Evolutionary conservation across 148 eudicot species (phyloP).

Genomic region (Euryodendron excelsum): DNA sequence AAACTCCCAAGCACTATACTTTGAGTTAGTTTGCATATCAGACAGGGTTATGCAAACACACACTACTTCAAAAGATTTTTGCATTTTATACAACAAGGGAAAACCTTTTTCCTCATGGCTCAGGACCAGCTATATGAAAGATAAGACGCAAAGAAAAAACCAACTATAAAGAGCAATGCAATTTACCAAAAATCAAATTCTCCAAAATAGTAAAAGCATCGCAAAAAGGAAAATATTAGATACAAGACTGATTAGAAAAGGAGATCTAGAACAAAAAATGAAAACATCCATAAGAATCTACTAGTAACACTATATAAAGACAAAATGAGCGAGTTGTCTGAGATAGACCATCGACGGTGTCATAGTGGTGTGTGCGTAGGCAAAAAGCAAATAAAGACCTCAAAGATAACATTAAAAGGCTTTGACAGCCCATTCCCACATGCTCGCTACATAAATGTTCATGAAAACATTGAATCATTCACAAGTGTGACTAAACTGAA

Average conservation of each 20-base stretch:
- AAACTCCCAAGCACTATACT: background rate
- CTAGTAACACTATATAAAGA: background rate
- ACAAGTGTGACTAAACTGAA: conserved; percentile 1
- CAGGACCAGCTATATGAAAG: conserved; percentile 3
- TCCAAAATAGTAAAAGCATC: background rate
- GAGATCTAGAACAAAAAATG: background rate
- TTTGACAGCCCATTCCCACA: background rate
- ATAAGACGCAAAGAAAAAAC: background rate
- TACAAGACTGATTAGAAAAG: background rate
- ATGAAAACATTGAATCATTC: background rate
- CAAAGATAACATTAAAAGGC: background rate
- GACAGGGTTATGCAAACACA: background rate
- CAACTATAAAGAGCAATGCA: background rate
- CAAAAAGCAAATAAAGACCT: background rate
- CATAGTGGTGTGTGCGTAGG: background rate
- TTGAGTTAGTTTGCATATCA: conserved; percentile 2
- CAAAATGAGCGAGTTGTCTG: background rate
- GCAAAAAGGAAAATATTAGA: background rate
- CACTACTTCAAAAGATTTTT: background rate
- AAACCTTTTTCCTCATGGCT: background rate
- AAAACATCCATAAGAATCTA: background rate
- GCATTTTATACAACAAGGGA: background rate
- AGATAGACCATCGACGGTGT: background rate
- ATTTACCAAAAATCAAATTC: background rate
- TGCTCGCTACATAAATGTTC: background rate